Evolutionary conservation across 1,284 basidiomycete species (phyloP), one percentile per base, ranked within the genome.

Genomic region (Trichosporon sp.): DNA sequence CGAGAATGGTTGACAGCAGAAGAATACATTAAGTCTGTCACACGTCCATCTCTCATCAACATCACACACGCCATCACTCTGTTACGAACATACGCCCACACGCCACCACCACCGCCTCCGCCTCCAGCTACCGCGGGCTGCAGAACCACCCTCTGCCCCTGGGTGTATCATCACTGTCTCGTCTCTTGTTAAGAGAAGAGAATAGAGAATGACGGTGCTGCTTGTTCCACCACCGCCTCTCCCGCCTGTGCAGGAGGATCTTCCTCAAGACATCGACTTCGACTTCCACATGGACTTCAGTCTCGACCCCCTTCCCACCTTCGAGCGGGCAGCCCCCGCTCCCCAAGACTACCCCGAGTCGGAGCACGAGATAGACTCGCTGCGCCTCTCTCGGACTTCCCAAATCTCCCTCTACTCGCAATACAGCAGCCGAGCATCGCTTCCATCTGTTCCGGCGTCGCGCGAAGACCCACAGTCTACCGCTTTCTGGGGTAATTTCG

Each of bases 221-320:
- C 59, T 63, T 16, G 32, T n/a, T 63, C 59, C 31, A n/a, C 59
- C 59, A 16, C 59, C 59, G 31, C 59, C 59, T 63, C 59, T 63
- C 2, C 59, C 59, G 37, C 59, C 59, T 32, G 32, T 35, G 16
- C 32, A n/a, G 32, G 59, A 63, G 16, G 59, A 63, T 16, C 16
- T 35, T 6, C 59, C 59, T 35, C 59, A 63, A 63, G 59, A 63
- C 32, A 63, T 63, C n/a, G 59, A 63, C 31, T 63, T 63, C 32
- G 59, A 63, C 32, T 63, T 63, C 59, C 59, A 63, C 7, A 63
- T 63, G 16, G 59, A 63, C 32, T 63, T 63, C 31, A 63, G 59
- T 35, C 59, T 63, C 59, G 59, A 63, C 31, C 59, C 59, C 5
- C 59, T 63, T 32, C 59, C 59, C 16, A 35, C 31, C 4, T 63